Evolutionary conservation across 768 basidiomycete genomes (phyloP), one percentile per base, ranked within the genome.

Genomic region (Boletus rufocinnamomeus): DNA sequence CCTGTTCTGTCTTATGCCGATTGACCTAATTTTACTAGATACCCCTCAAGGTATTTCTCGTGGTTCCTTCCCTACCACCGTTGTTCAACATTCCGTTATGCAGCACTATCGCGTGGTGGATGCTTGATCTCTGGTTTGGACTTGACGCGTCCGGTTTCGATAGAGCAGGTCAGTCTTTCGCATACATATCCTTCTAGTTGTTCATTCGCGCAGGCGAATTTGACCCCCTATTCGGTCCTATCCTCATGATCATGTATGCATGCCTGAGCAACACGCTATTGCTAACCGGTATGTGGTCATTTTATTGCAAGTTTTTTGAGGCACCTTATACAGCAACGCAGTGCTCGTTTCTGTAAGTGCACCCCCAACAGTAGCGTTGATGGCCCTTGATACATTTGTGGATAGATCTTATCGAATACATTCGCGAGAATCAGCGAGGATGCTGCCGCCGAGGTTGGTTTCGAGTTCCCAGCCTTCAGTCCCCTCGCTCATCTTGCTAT

Each of bases 111-210:
- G 86, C 88, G 0, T 97, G 93, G 94, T 96, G 93, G 93, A 91
- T 97, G 86, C 80, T 95, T 25, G 91, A 95, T 68, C 72, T 95
- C 11, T 93, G 85, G 84, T 98, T 98, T 67, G 96, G 96, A n/a
- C 81, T 98, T 7, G 96, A 98, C 73, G 93, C 94, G 0, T 85
- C 80, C 48, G 95, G 95, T 5, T 97, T 98, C 66, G 84, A 91
- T 62, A 79, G 79, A 67, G 84, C 95, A 25, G 81, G 93, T 93
- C 58, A 67, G 89, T 82, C 44, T 37, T 58, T 52, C 27, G 6
- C 25, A 23, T 16, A 10, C 53, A 21, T 34, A 30, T 45, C 34
- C 23, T 34, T 55, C 51, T 52, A 28, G 25, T 23, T 25, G 6
- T 21, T 66, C 52, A 63, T 49, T 50, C 23, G 56, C 11, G n/a